Percentiles rank a stretch among this genome's conserved stretches.
Evolutionary conservation across 1,139 yeast genomes (phyloP).

Genomic region (Arxiozyma bovina): DNA sequence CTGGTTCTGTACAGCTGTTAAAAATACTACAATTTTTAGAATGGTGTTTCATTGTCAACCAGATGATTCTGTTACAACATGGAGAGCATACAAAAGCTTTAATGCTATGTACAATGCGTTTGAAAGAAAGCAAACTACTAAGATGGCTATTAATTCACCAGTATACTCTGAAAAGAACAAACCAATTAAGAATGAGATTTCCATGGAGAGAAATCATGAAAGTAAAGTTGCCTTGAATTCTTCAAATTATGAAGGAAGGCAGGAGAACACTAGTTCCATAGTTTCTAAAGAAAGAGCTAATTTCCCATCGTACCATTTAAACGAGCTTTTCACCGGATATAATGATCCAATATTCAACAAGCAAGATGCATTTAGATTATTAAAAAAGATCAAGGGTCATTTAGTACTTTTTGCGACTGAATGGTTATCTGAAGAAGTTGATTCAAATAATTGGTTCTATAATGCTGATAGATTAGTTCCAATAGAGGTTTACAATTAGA

Average conservation of each 20-base stretch:
- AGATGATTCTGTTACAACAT: constrained; percentile 74
- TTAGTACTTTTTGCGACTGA: constrained; percentile 83
- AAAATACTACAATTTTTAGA: constrained; percentile 75
- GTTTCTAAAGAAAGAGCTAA: not conserved
- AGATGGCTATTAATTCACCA: not conserved
- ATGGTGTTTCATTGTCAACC: constrained; percentile 92
- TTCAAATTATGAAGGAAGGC: not conserved
- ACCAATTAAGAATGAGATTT: not conserved
- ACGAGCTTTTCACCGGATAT: constrained; percentile 24
- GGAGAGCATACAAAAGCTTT: constrained; percentile 81
- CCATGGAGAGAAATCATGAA: not conserved
- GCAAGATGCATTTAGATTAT: constrained; percentile 64
- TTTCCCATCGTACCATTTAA: constrained; percentile 3
- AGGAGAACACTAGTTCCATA: not conserved
- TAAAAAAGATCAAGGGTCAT: constrained; percentile 77
- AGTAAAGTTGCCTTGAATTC: not conserved
- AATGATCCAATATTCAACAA: constrained; percentile 56
- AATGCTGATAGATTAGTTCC: constrained; percentile 93
- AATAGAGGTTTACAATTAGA: constrained; percentile 77
- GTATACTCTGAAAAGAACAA: not conserved
- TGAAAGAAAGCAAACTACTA: constrained; percentile 37
- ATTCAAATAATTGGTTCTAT: constrained; percentile 90
- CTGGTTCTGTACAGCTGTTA: constrained; percentile 80
- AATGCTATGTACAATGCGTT: constrained; percentile 51
- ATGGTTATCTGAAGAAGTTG: constrained; percentile 82